Conservation (phyloP, 2,329 filamentous ascomycete species). For the Leptodontidium sp. region DNA sequence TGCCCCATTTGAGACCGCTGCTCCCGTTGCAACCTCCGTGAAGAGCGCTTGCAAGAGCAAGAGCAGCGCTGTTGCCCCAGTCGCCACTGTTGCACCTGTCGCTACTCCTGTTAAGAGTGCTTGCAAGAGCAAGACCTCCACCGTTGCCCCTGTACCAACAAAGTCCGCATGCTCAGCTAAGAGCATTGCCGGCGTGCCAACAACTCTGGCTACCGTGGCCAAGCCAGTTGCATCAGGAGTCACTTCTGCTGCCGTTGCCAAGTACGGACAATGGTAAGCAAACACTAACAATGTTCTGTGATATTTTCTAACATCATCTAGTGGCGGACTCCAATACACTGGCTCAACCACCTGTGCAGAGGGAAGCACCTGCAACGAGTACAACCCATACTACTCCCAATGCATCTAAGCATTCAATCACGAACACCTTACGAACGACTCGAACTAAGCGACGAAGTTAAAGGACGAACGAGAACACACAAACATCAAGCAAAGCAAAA, state of each 20-base stretch:
- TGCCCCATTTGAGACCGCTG: neutral
- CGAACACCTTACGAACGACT: neutral
- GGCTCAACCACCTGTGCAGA: slow-evolving; percentile 19
- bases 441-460: neutral
- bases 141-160: neutral
- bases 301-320: neutral
- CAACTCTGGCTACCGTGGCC: slow-evolving; percentile 1
- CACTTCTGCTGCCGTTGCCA: slow-evolving; percentile 1
- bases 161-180: slow-evolving; percentile 8
- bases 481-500: neutral
- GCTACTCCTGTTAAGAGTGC: slow-evolving; percentile 10
- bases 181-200: neutral
- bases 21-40: neutral
- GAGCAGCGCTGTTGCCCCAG: neutral
- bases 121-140: slow-evolving; percentile 15
- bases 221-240: neutral
- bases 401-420: slow-evolving; percentile 7
- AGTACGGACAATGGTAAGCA: slow-evolving; percentile 22
- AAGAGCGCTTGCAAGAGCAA: slow-evolving; percentile 12
- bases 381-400: slow-evolving; percentile 19
- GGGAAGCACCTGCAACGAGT: slow-evolving; percentile 7
- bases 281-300: too few species aligned
- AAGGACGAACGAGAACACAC: slow-evolving; percentile 6
- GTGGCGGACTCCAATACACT: slow-evolving; percentile 6
- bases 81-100: neutral